Base-by-base conservation (phyloP, 306 rosid species). In the Vicia villosa region DNA sequence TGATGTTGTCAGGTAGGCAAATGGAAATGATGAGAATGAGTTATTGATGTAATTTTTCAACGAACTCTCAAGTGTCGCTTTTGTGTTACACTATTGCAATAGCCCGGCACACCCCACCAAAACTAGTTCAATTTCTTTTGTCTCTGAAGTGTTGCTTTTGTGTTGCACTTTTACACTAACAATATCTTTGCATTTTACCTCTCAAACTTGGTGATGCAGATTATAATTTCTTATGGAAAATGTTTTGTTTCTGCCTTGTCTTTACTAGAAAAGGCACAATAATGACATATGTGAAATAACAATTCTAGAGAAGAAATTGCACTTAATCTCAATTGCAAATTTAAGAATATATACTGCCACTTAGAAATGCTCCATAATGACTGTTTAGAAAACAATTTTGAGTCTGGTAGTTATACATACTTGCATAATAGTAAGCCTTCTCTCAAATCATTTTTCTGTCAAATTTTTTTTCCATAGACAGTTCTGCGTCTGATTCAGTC, bases 401-500 rank as follows among this genome's bases (percentile, higher is more conserved):
- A n/a, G n/a, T n/a, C n/a, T n/a, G n/a, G n/a, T n/a, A n/a, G n/a
- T n/a, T n/a, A n/a, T n/a, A n/a, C n/a, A n/a, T n/a, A n/a, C n/a
- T n/a, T n/a, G n/a, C n/a, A n/a, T n/a, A n/a, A n/a, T n/a, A n/a
- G n/a, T n/a, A n/a, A n/a, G n/a, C n/a, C n/a, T n/a, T n/a, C n/a
- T n/a, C n/a, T n/a, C n/a, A n/a, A n/a, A n/a, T n/a, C n/a, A n/a
- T 22, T 22, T 22, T 22, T 22, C 3, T 3, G 2, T 3, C 3
- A 1, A 22, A 22, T 22, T 22, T 3, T 22, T 22, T 22, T 84
- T 85, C 85, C 83, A 1, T 30, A 85, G 74, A 77, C 77, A 83
- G 78, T 88, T 94, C 86, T 84, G 91, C 97, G 91, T 69, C 96
- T 94, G 8, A 30, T 30, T 30, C 36, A 30, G 36, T 30, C 36